Base-by-base conservation (phyloP, 2,329 filamentous ascomycete genomes). In the Diplodia mutila region DNA sequence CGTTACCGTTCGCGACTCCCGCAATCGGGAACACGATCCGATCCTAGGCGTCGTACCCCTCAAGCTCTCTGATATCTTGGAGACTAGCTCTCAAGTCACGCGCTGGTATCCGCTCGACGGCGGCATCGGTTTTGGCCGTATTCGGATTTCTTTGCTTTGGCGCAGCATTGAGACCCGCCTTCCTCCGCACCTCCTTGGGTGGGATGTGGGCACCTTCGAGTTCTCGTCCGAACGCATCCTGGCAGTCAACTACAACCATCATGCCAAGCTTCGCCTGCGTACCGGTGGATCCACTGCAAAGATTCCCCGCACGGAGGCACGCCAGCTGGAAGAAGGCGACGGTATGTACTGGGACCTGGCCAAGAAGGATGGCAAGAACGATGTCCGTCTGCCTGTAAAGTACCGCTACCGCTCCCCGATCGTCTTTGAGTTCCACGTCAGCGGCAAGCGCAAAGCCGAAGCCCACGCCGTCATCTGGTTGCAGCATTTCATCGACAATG, bases 91-190 rank as follows among this genome's bases (percentile, higher is more conserved):
- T 53, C 93, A 98, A 77, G 86, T 90, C 66, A 96, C 93, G 2
- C 85, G 93, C 69, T 97, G 94, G 93, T 98, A 97, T 77, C 94
- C 95, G n/a, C 85, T 99, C 0, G 94, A 97, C 75, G 95, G 94
- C 25, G 95, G 95, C 12, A 90, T 98, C 70, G 82, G 95, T 0
- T 98, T 95, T 71, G 95, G 95, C 48, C 90, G 94, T 8, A 86
- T 97, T 69, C 90, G 94, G 49, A 91, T 99, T 71, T 97, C 93
- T 0, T 80, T 98, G 3, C 85, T 98, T 3, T 97, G 97, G 86
- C 90, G 94, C 32, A 94, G 92, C 32, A 87, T 97, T 52, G 94
- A 97, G 77, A 90, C 94, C 65, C 89, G 89, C 54, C 84, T 98
- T 1, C 94, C 94, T n/a, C 91, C 91, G 0, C 82, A 89, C 49